Evolutionary conservation across 805 yeast species (phyloP), one percentile per base, ranked within the genome.

Genomic region (Kluyveromyces lactis): DNA sequence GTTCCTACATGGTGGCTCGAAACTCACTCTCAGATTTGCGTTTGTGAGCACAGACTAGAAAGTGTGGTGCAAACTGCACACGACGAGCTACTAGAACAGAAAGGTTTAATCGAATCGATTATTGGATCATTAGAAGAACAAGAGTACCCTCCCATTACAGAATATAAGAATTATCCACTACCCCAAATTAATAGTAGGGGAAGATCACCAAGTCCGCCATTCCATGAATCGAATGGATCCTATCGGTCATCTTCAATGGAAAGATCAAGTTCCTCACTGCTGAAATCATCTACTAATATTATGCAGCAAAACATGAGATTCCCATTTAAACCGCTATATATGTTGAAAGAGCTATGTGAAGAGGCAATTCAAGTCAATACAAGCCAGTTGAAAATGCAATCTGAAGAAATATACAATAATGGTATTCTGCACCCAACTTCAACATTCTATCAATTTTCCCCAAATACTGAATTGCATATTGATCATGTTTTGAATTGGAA

Each of bases 1-100:
- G 79, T 87, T n/a, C 96, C 95, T 3, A 83, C 87, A 3, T 92
- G 98, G 98, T 92, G 95, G 82, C 68, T 92, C 29, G 98, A 90
- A 51, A 73, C 80, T 36, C 99, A 92, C 61, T 81, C 90, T 1
- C 92, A 87, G 53, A 64, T 84, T 34, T 92, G 99, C 52, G 68
- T 84, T 21, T 73, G 85, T 26, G 97, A 89, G 57, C 95, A 87
- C 61, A 73, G 79, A 51, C 75, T 83, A 9, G 87, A 80, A 52
- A 87, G 86, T 48, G 79, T 79, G 26, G 76, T 90, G 8, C 85
- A 82, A 52, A 49, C 69, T 26, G 66, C 79, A 33, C 95, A 90
- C 48, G 97, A 92, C 49, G 68, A 71, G 15, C 65, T 90, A 3
- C 62, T 73, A 3, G 96, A 89, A 39, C 95, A 86, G 40, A 69